These are phyloP conservation scores for Vitis hybrid DNA, from an alignment of 177 flowering plant genomes.

Conservation along the genomic window DNA sequence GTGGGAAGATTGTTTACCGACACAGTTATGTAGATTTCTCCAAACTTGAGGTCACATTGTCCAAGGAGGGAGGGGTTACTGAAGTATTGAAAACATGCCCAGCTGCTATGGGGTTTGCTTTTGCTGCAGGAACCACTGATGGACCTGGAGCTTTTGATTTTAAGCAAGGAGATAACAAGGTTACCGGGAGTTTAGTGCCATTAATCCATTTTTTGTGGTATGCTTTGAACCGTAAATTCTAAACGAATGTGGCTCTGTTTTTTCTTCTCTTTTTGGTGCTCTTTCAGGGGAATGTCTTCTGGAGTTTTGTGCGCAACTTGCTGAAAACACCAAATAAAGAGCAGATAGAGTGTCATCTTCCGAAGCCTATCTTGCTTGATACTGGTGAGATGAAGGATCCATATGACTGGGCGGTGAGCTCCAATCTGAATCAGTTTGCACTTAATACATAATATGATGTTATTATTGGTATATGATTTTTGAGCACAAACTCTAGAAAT, in stretches of 20 bases:
- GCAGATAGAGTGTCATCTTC: slow-evolving; percentile 67
- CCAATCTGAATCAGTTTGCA: not conserved
- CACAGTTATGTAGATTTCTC: slow-evolving; percentile 71
- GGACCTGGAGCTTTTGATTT: slow-evolving; percentile 93
- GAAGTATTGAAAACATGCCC: slow-evolving; percentile 70
- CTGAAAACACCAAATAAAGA: slow-evolving; percentile 60
- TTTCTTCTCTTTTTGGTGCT: slow-evolving; percentile 3
- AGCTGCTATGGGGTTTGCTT: slow-evolving; percentile 85
- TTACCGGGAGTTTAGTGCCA: slow-evolving; percentile 6
- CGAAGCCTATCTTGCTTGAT: slow-evolving; percentile 79
- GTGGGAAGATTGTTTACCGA: slow-evolving; percentile 64
- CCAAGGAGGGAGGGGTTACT: slow-evolving; percentile 41
- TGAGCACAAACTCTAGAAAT: not conserved
- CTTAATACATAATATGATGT: not conserved
- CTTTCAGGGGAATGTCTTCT: slow-evolving; percentile 74
- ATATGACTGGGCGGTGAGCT: slow-evolving; percentile 77
- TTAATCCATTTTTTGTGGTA: too few relatives aligned
- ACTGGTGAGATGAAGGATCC: slow-evolving; percentile 74
- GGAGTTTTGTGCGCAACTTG: slow-evolving; percentile 66
- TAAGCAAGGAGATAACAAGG: slow-evolving; percentile 76
- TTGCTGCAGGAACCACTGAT: slow-evolving; percentile 91
- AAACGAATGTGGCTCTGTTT: not conserved
- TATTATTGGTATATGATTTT: too few relatives aligned
- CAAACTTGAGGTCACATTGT: slow-evolving; percentile 57
- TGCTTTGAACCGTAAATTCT: not conserved